Percentiles rank a stretch among this genome's conserved stretches.
Conservation (phyloP, 805 yeast genomes). For the Ogataea philodendri region DNA sequence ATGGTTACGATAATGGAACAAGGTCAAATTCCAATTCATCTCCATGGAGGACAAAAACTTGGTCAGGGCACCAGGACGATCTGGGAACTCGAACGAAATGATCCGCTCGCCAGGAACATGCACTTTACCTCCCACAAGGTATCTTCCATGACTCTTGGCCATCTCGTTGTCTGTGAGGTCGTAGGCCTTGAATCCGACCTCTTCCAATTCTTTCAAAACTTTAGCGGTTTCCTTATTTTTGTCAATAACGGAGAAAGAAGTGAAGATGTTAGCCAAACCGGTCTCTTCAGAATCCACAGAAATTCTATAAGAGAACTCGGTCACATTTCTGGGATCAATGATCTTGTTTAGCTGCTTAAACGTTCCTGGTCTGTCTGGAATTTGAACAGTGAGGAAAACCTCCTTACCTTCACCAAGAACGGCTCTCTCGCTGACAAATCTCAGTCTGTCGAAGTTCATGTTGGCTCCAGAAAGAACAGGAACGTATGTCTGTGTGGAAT, state of each 20-base stretch:
- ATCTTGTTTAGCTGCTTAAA: constrained; percentile 73
- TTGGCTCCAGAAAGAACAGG: constrained; percentile 95
- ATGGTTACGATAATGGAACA: constrained; percentile 95
- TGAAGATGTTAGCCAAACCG: constrained; percentile 70
- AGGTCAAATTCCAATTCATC: constrained; percentile 83
- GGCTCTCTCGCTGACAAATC: constrained; percentile 97
- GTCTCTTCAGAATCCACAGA: constrained; percentile 41
- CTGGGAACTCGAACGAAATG: constrained; percentile 91
- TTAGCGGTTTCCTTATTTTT: constrained; percentile 68
- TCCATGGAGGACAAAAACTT: constrained; percentile 72
- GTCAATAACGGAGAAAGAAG: constrained; percentile 82
- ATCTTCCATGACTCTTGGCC: constrained; percentile 96
- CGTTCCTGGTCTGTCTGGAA: constrained; percentile 92
- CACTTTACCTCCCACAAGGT: constrained; percentile 90
- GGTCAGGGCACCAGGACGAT: constrained; percentile 90
- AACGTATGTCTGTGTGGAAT: constrained; percentile 65
- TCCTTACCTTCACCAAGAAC: constrained; percentile 98
- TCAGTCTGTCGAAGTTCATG: constrained; percentile 93
- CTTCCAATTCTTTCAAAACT: constrained; percentile 57
- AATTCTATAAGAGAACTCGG: constrained; percentile 91
- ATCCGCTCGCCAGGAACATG: constrained; percentile 71
- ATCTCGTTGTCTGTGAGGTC: constrained; percentile 91
- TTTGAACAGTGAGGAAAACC: constrained; percentile 83
- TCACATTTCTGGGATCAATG: constrained; percentile 83
- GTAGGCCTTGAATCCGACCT: constrained; percentile 66